Evolutionary conservation across 2,329 filamentous ascomycete genomes (phyloP), one percentile per base, ranked within the genome.

Genomic region (Cryphonectria parasitica): DNA sequence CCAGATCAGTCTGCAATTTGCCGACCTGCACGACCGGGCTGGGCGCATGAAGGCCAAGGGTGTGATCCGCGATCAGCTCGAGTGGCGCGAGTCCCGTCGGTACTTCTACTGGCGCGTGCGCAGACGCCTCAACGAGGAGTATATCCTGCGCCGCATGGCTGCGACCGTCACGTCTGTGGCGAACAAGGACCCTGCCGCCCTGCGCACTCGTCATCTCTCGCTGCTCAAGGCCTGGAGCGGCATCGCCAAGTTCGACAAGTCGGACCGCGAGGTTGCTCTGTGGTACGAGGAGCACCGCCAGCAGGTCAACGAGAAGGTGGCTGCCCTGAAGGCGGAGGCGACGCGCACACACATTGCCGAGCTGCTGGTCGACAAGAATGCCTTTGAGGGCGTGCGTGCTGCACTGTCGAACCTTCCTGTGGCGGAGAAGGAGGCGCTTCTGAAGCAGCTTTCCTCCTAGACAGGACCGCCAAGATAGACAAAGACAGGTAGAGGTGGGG

Each of bases 51-150:
- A 97, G 85, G 96, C 96, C 82, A 99, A 99, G 90, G 92, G 94
- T 73, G 91, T 92, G 70, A 97, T 99, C 77, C 94, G 96, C 74
- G 89, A 92, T 77, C 84, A 90, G 17, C 87, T 99, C 56, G 88
- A 91, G 78, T 98, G 95, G 96, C 87, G 89, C 80, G 92, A 97
- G 77, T 91, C 95, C 13, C 91, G 96, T 75, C 92, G 95, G 79
- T 98, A 96, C 93, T 98, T 99, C 88, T 99, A 98, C 92, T 99
- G 97, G 96, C 95, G 96, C 83, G 91, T 98, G 73, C 95, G 97
- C 82, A 92, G 96, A 80, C 90, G 96, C 83, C 88, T 99, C 79
- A 98, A 97, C 83, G 96, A 99, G 85, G 96, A 99, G 84, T 93
- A 97, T 82, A 94, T 99, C 77, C 88, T 99, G 81, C 96, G 95